Conservation (phyloP, 2,329 filamentous ascomycete species). For the Exophiala aquamarina region DNA sequence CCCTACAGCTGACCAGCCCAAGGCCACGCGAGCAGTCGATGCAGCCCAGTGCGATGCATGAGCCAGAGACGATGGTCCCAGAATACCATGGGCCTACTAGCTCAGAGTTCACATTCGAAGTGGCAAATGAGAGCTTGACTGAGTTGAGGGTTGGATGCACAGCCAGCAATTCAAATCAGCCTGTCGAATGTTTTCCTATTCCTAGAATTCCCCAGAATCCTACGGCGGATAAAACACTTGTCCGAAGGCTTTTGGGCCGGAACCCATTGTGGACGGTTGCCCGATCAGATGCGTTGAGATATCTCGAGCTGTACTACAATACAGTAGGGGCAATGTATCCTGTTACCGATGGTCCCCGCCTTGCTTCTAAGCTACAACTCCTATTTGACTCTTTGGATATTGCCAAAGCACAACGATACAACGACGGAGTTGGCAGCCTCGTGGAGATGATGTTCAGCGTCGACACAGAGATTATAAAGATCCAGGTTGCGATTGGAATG, state of each 20-base stretch:
- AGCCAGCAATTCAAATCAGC: neutral
- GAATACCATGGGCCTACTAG: conserved; percentile 13
- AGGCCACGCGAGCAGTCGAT: too few relatives aligned
- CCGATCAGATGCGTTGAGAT: conserved; percentile 1
- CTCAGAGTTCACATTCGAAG: conserved; percentile 8
- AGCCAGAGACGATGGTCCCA: conserved; percentile 4
- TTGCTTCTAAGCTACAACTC: conserved; percentile 2
- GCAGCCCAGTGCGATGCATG: too few relatives aligned
- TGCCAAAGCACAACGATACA: neutral
- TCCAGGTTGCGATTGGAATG: conserved; percentile 7
- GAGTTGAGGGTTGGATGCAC: conserved; percentile 4
- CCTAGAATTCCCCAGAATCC: too few relatives aligned
- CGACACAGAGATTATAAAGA: conserved; percentile 8
- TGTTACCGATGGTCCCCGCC: neutral
- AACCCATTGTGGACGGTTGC: conserved; percentile 8
- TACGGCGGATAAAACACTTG: neutral
- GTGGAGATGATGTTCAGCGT: conserved; percentile 5
- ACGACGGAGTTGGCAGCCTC: conserved; percentile 1
- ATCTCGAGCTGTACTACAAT: conserved; percentile 4
- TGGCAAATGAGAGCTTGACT: conserved; percentile 8
- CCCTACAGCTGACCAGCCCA: too few relatives aligned
- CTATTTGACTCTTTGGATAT: conserved; percentile 2
- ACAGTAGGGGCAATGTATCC: conserved; percentile 13
- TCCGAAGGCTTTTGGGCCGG: conserved; percentile 1
- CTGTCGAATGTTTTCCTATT: too few relatives aligned